A percentile compares a stretch with the other conserved stretches of the same genome.
Conservation (phyloP, 2,329 filamentous ascomycete genomes). For the Cercospora nicotianae region DNA sequence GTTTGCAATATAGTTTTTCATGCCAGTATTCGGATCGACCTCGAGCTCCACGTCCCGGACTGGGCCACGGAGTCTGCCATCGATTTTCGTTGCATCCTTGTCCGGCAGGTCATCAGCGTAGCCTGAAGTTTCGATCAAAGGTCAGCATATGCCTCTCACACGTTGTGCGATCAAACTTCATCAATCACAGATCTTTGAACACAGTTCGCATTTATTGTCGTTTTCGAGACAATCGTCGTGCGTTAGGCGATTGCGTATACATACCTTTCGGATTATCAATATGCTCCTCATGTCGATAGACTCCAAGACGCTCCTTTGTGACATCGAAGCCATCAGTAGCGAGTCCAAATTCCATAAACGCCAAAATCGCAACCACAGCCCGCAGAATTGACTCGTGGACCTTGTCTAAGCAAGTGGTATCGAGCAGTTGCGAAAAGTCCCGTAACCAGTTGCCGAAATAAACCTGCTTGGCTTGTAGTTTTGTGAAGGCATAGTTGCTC, state of each 20-base stretch:
- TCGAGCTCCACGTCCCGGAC: conserved; percentile 58
- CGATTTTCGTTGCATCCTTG: neutral
- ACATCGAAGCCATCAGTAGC: conserved; percentile 15
- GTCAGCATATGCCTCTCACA: neutral
- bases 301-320: conserved; percentile 16
- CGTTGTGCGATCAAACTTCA: neutral
- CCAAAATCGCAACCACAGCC: conserved; percentile 8
- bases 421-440: conserved; percentile 12
- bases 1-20: conserved; percentile 90
- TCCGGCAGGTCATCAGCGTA: conserved; percentile 3
- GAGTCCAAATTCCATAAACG: conserved; percentile 8
- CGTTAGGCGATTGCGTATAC: neutral
- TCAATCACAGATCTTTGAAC: neutral
- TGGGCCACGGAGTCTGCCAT: conserved; percentile 1
- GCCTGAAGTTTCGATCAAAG: neutral
- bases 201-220: neutral
- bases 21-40: conserved; percentile 71
- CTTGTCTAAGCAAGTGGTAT: conserved; percentile 2
- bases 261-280: conserved; percentile 7
- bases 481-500: conserved; percentile 3
- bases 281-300: conserved; percentile 7
- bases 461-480: neutral
- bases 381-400: conserved; percentile 4
- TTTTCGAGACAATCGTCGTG: neutral
- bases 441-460: conserved; percentile 14